Conservation (phyloP, 371 early-diverging fungal species). For the Nematocida sp. region DNA sequence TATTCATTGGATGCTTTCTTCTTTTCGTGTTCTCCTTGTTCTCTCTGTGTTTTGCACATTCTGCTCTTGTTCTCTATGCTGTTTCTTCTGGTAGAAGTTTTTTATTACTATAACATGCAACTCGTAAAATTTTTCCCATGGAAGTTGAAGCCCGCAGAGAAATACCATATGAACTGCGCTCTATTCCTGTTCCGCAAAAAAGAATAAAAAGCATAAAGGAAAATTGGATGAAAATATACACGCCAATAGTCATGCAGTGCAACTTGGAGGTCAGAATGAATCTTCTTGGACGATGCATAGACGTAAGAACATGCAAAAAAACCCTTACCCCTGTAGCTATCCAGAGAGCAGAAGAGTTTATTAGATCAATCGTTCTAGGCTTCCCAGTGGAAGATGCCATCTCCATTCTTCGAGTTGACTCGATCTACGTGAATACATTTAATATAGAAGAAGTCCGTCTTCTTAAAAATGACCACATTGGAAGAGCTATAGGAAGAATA, state of each 20-base stretch:
- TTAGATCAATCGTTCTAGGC: conserved; percentile 81
- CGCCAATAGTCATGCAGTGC: conserved; percentile 92
- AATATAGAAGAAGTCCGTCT: conserved; percentile 96
- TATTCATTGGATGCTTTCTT: too few species aligned
- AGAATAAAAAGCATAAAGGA: conserved; percentile 82
- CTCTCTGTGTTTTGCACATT: too few species aligned
- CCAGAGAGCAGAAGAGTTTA: conserved; percentile 74
- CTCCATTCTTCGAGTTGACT: conserved; percentile 80
- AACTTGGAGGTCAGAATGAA: conserved; percentile 92
- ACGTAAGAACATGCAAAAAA: conserved; percentile 71
- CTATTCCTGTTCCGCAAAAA: conserved; percentile 74
- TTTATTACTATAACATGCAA: too few species aligned
- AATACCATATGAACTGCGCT: conserved; percentile 41
- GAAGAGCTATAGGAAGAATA: conserved; percentile 95
- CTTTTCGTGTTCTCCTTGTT: too few species aligned
- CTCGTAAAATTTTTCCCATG: too few species aligned
- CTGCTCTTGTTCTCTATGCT: too few species aligned
- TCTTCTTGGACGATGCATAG: conserved; percentile 76
- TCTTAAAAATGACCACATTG: conserved; percentile 83
- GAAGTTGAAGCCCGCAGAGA: too few species aligned
- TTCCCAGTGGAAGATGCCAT: conserved; percentile 81
- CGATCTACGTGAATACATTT: conserved; percentile 76
- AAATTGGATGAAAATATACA: conserved; percentile 92
- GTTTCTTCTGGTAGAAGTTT: too few species aligned
- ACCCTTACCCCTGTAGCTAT: conserved; percentile 72